Conservation (phyloP, 495 filamentous ascomycete genomes). For the Lasiosphaeria ovina region DNA sequence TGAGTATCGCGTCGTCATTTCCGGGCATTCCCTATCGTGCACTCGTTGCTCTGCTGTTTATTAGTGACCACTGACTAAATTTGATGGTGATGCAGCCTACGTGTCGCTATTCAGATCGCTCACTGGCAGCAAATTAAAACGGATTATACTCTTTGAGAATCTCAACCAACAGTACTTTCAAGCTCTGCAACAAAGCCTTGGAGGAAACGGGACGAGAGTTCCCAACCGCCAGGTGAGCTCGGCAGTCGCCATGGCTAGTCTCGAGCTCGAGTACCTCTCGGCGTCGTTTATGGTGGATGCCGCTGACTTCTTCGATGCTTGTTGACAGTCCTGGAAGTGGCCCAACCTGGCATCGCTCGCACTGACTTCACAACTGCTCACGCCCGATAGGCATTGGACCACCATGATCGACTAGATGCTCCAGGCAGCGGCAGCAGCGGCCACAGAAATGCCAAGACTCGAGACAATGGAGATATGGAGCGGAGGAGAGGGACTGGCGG, state of each 20-base stretch:
- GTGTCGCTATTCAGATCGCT: constrained; percentile 28
- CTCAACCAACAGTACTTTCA: constrained; percentile 30
- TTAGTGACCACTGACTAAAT: neutral
- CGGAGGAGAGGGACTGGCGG: constrained; percentile 34
- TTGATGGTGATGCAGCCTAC: constrained; percentile 8
- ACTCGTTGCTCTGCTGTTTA: neutral
- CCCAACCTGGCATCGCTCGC: constrained; percentile 34
- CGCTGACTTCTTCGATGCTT: constrained; percentile 33
- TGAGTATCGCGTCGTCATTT: constrained; percentile 18
- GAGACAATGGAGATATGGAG: constrained; percentile 45
- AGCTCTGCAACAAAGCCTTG: constrained; percentile 18
- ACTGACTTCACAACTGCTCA: constrained; percentile 33
- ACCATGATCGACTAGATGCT: constrained; percentile 27
- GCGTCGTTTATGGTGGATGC: constrained; percentile 40
- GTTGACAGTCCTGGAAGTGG: constrained; percentile 35
- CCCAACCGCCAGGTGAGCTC: constrained; percentile 25
- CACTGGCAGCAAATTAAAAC: constrained; percentile 24
- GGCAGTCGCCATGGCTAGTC: constrained; percentile 29
- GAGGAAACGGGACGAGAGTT: constrained; percentile 24
- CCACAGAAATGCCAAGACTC: constrained; percentile 37
- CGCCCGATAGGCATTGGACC: constrained; percentile 22
- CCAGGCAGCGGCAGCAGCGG: constrained; percentile 22
- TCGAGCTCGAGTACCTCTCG: constrained; percentile 37
- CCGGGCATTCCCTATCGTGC: constrained; percentile 10
- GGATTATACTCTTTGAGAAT: constrained; percentile 35